phyloP scores from a whole-genome alignment of 2,329 filamentous ascomycete species.

The Zalaria obscura region DNA sequence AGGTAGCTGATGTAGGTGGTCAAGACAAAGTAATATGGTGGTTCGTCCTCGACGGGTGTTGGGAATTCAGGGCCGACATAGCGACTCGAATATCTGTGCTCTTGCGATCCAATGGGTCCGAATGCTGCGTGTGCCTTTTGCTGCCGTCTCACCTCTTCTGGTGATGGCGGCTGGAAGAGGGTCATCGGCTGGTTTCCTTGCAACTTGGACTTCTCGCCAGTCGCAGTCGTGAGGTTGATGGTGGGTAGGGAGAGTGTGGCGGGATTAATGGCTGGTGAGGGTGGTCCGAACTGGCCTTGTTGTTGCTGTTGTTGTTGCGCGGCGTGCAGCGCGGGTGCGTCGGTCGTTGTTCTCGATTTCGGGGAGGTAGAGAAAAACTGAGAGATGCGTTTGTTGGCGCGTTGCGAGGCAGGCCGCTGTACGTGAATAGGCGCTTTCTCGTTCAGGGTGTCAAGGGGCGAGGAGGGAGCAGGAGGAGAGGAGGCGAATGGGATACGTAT shows the following conservation, averaged over 20 bases:
- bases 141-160: slow-evolving; percentile 64
- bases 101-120: slow-evolving; percentile 64
- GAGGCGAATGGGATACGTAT: slow-evolving; percentile 46
- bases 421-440: slow-evolving; percentile 35
- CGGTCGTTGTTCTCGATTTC: slow-evolving; percentile 22
- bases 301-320: slow-evolving; percentile 39
- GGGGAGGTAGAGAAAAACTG: slow-evolving; percentile 14
- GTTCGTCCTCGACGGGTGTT: slow-evolving; percentile 82
- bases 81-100: slow-evolving; percentile 78
- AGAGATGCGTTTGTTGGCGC: slow-evolving; percentile 10
- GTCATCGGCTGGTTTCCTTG: slow-evolving; percentile 64
- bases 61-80: slow-evolving; percentile 70
- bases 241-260: slow-evolving; percentile 70
- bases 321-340: slow-evolving; percentile 22
- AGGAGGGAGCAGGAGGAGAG: slow-evolving; percentile 33
- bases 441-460: slow-evolving; percentile 34
- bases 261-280: slow-evolving; percentile 51
- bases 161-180: slow-evolving; percentile 76
- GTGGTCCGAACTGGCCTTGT: slow-evolving; percentile 47
- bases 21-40: slow-evolving; percentile 89
- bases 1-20: slow-evolving; percentile 98
- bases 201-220: slow-evolving; percentile 57
- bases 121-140: slow-evolving; percentile 80
- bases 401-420: slow-evolving; percentile 10
- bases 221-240: slow-evolving; percentile 81